Evolutionary conservation across 371 early-diverging fungal genomes (phyloP), one percentile per base, ranked within the genome.

Genomic region (Vairimorpha necatrix): DNA sequence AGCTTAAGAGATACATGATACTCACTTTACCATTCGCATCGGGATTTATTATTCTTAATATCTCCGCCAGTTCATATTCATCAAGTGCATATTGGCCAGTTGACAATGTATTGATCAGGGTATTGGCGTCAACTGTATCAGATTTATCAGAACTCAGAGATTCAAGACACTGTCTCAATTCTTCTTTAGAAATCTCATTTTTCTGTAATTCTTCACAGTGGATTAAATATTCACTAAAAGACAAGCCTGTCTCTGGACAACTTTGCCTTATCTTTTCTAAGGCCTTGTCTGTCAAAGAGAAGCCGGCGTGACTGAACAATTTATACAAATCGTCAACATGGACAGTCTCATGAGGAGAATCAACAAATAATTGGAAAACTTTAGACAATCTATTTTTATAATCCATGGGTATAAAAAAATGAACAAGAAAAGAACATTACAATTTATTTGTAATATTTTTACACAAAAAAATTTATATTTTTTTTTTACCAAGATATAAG

Each of bases 21-120:
- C 76, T 69, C 33, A 83, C 48, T 33, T 74, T 74, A 26, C 84
- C 84, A 50, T 80, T 70, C 20, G 79, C 79, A 42, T 77, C 72
- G 0, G 84, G 84, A 39, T 72, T 66, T 3, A 80, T 54, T 4
- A 77, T 39, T 16, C 67, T 63, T 18, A 84, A 11, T 11, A 75
- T 13, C 24, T 75, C 78, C 20, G 70, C 76, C 4, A 81, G 67
- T 38, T 84, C 84, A 20, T 76, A 68, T 13, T 72, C 38, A 36
- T 0, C 60, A 1, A 84, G 47, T 20, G 30, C 48, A 28, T 77
- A 61, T 26, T 42, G 28, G 0, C 80, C 80, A 30, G 30, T 50
- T 22, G 62, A 34, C 3, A 84, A 67, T 50, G 81, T 79, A 32
- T 56, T 69, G n/a, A 72, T 76, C 0, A 84, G 47, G 39, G 28